phyloP scores from a whole-genome alignment of 2,329 filamentous ascomycete species.

The Pseudopithomyces chartarum region DNA sequence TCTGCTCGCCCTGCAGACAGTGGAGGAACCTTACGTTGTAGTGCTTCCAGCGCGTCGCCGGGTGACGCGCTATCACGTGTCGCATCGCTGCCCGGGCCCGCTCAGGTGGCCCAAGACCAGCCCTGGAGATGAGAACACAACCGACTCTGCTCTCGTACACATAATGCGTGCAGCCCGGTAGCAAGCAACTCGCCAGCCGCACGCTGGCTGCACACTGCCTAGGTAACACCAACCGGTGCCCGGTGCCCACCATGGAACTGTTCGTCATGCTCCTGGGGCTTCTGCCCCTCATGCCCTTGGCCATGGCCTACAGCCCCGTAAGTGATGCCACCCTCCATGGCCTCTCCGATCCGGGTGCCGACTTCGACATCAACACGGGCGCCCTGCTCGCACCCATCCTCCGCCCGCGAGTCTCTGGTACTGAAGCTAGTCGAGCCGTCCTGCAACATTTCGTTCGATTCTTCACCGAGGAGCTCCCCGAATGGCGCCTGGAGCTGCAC shows the following conservation, averaged over 20 bases:
- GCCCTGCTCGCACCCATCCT: conserved; percentile 84
- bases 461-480: conserved; percentile 75
- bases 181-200: not conserved
- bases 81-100: no score
- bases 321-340: conserved; percentile 75
- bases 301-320: conserved; percentile 62
- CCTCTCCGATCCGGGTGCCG: conserved; percentile 70
- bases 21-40: no score
- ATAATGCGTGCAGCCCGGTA: not conserved
- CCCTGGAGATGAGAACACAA: no score
- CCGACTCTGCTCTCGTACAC: not conserved
- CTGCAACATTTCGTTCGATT: conserved; percentile 85
- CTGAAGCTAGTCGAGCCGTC: conserved; percentile 73
- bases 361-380: conserved; percentile 82
- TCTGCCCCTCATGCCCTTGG: conserved; percentile 29
- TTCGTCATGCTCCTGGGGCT: conserved; percentile 31
- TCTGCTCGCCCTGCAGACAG: no score
- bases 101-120: no score
- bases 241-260: conserved; percentile 19
- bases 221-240: not conserved
- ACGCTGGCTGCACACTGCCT: not conserved
- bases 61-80: no score
- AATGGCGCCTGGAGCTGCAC: conserved; percentile 82
- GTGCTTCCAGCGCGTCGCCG: no score
- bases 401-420: conserved; percentile 85